Base-by-base conservation (phyloP, 202 grass and related monocot genomes). In the Panicum hallii region DNA sequence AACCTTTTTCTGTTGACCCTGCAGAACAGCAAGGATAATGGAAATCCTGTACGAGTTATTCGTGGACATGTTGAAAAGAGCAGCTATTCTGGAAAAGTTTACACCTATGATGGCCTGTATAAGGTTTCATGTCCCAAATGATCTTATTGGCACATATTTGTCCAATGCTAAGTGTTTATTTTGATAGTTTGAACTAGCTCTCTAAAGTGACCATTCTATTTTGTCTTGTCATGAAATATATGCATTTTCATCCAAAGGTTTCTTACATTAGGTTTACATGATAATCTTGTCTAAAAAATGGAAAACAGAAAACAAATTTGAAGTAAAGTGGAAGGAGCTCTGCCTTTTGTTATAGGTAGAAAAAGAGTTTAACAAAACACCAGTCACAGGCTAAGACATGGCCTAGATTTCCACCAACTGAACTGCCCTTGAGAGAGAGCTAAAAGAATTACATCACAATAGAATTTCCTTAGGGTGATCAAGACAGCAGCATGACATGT, bases 21-120 rank as follows among this genome's bases (percentile, higher is more conserved):
- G 77, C 86, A 91, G 88, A 92, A 95, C 66, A 93, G 67, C 74
- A 83, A 22, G 54, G 93, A 91, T 67, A 72, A 60, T 57, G 67
- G 83, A 54, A 67, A 75, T 9, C 85, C 84, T 53, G 75, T 91
- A 79, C 69, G 93, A 46, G 90, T 95, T 75, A 48, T 95, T 62
- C 83, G 90, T 74, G 90, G 88, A 36, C 93, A 95, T 82, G 57
- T 17, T 72, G 82, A 85, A 49, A 57, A 83, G 78, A 77, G 56
- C 67, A 95, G 87, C 56, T 95, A 95, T 74, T 82, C 75, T 70
- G 87, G 84, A 75, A 95, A 86, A 77, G 88, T 89, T 55, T 95
- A 95, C 80, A 91, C 93, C 19, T 95, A 93, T 83, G 90, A 93
- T 54, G 93, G 93, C 17, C 62, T 95, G 47, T 93, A 95, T 67